phyloP scores from a whole-genome alignment of 305 asterid species.

The Fraxinus baroniana region DNA sequence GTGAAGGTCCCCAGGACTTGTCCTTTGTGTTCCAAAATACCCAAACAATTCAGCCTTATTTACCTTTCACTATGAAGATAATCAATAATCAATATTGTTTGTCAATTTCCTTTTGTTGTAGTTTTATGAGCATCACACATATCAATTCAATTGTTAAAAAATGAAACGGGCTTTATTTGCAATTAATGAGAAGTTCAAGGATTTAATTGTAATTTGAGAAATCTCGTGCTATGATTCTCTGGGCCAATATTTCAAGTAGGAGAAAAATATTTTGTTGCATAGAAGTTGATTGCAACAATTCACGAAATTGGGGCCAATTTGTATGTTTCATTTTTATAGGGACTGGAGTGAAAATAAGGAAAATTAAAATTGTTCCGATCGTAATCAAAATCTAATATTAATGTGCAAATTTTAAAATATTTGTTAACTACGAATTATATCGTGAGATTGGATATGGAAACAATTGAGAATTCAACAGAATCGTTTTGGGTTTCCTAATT shows the following conservation, averaged over 20 bases:
- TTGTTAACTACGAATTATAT: too few relatives aligned
- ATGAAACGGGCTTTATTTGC: neutral
- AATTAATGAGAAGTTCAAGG: neutral
- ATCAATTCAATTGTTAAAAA: too few relatives aligned
- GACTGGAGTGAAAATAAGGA: too few relatives aligned
- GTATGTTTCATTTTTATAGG: neutral
- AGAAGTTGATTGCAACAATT: neutral
- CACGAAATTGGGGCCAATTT: neutral
- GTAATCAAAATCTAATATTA: too few relatives aligned
- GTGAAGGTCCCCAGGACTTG: too few relatives aligned
- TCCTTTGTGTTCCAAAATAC: too few relatives aligned
- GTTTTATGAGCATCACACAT: too few relatives aligned
- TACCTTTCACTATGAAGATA: too few relatives aligned
- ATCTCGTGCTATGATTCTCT: neutral
- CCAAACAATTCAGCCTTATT: too few relatives aligned
- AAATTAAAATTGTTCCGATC: too few relatives aligned
- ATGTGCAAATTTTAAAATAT: too few relatives aligned
- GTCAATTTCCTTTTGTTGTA: neutral
- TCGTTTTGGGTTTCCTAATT: neutral
- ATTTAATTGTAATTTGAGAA: neutral
- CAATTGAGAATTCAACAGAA: neutral
- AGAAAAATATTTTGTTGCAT: neutral
- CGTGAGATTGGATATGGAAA: neutral
- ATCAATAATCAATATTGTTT: too few relatives aligned
- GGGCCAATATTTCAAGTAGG: neutral